Conservation (phyloP, 345 rosid genomes). For the Linum trigynum region DNA sequence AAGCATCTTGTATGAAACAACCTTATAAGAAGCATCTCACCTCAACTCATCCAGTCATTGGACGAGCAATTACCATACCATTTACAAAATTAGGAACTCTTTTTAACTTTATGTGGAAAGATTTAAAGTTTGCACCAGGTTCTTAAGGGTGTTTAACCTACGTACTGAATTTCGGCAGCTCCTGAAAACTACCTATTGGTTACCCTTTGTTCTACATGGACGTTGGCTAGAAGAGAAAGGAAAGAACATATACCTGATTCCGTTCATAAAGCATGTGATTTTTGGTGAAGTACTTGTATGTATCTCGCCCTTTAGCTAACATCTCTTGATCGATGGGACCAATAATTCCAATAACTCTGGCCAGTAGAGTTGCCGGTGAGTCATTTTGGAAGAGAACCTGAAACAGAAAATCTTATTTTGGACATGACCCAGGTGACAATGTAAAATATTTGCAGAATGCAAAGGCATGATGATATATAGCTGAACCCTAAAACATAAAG, state of each 20-base stretch:
- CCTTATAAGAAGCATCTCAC: background rate
- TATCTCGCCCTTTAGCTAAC: slow-evolving; percentile 90
- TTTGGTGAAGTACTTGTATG: slow-evolving; percentile 85
- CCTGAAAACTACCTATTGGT: too few species aligned
- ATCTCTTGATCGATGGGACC: slow-evolving; percentile 68
- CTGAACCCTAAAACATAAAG: too few species aligned
- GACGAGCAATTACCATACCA: too few species aligned
- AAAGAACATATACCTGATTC: slow-evolving; percentile 52
- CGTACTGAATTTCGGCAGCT: background rate
- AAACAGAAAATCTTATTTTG: slow-evolving; percentile 11
- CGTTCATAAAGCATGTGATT: slow-evolving; percentile 92
- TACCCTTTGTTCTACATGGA: background rate
- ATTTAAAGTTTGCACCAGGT: too few species aligned
- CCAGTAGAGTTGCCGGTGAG: slow-evolving; percentile 89
- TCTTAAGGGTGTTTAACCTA: background rate
- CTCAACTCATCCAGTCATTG: too few species aligned
- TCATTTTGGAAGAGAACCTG: slow-evolving; percentile 98
- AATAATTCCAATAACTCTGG: slow-evolving; percentile 80
- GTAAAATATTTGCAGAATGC: background rate
- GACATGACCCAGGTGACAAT: background rate
- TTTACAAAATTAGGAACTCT: too few species aligned
- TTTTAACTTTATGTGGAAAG: too few species aligned
- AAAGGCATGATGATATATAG: background rate
- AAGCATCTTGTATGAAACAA: background rate
- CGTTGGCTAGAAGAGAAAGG: background rate